Evolutionary conservation across 2,329 filamentous ascomycete species (phyloP).

Genomic region (Aspergillus costaricaensis): DNA sequence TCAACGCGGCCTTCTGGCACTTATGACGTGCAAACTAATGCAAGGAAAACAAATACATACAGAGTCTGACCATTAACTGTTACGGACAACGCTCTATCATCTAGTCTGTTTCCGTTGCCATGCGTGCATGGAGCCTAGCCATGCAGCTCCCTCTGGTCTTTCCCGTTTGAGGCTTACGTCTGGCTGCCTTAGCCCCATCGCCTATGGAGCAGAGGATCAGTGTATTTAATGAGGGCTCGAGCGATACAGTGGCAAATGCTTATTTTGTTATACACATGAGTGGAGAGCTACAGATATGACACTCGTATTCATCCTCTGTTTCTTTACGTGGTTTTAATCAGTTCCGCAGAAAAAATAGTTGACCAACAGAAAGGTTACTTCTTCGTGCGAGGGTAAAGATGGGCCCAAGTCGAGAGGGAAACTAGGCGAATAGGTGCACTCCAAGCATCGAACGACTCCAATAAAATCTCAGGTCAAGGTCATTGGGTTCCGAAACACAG

Average conservation of each 20-base stretch:
- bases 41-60: constrained; percentile 30
- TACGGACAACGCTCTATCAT: constrained; percentile 16
- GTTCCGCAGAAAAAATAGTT: too few relatives aligned
- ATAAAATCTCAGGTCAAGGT: background rate
- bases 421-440: background rate
- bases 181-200: constrained; percentile 4
- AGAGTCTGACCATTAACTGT: constrained; percentile 11
- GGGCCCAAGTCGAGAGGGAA: background rate
- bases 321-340: background rate
- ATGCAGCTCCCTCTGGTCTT: background rate
- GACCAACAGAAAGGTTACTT: background rate
- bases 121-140: constrained; percentile 10
- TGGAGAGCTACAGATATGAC: background rate
- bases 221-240: background rate
- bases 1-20: constrained; percentile 20
- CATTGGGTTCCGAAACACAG: constrained; percentile 1
- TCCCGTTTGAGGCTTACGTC: background rate
- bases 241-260: background rate
- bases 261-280: background rate
- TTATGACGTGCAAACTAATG: constrained; percentile 25
- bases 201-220: background rate
- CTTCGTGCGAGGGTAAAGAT: background rate
- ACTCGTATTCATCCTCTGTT: background rate
- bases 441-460: background rate
- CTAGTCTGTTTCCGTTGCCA: constrained; percentile 15